These are phyloP conservation scores for Dendryphion nanum DNA, from an alignment of 2,329 filamentous ascomycete species.

Conservation along the genomic window DNA sequence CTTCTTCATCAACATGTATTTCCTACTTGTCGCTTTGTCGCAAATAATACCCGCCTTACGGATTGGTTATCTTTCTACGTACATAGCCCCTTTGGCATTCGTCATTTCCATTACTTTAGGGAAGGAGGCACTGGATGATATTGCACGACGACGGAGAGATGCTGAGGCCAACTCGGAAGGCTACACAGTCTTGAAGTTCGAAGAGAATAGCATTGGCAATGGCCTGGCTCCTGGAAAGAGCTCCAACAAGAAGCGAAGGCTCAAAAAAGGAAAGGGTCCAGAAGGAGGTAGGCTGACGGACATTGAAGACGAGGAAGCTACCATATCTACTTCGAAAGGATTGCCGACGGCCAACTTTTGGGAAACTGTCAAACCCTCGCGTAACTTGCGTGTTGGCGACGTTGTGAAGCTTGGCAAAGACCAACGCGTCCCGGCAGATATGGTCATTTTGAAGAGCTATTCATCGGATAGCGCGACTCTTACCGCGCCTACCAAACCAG, in stretches of 20 bases:
- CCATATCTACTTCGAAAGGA: conserved; percentile 37
- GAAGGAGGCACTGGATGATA: conserved; percentile 94
- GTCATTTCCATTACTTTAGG: conserved; percentile 89
- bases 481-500: conserved; percentile 5
- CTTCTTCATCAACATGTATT: conserved; percentile 99
- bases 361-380: conserved; percentile 77
- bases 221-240: conserved; percentile 31
- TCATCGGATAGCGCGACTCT: conserved; percentile 37
- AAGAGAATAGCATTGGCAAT: conserved; percentile 49
- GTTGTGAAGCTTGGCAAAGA: conserved; percentile 92
- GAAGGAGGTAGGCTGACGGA: conserved; percentile 55
- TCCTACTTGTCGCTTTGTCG: conserved; percentile 89
- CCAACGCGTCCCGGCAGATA: conserved; percentile 89
- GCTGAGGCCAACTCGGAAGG: conserved; percentile 91
- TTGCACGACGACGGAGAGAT: conserved; percentile 80
- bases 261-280: conserved; percentile 29
- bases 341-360: conserved; percentile 51
- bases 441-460: conserved; percentile 85
- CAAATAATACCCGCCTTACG: conserved; percentile 86
- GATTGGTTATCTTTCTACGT: conserved; percentile 93
- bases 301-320: conserved; percentile 67
- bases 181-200: conserved; percentile 75
- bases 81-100: conserved; percentile 87
- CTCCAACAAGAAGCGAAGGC: conserved; percentile 28
- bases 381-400: conserved; percentile 89